phyloP scores from a whole-genome alignment of 306 rosid species.

The Vigna angularis region DNA sequence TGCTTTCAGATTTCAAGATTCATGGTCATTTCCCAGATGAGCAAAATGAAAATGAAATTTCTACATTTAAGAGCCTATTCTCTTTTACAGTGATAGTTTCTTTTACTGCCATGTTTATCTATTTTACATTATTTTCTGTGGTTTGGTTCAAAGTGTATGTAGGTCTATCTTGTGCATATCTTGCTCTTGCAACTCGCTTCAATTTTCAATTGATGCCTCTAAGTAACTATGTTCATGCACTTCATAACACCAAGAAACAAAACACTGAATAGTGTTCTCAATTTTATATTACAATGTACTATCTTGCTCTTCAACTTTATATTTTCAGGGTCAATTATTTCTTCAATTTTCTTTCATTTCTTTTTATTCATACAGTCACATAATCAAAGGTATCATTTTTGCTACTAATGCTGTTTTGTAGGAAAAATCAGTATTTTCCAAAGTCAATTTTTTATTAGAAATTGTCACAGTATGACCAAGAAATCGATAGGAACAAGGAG shows the following conservation, averaged over 20 bases:
- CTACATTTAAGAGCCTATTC: constrained; percentile 62
- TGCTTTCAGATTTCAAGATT: constrained; percentile 66
- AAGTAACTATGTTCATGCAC: constrained; percentile 55
- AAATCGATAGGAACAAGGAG: too few species aligned
- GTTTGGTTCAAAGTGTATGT: constrained; percentile 79
- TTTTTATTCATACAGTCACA: too few species aligned
- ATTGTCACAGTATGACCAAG: too few species aligned
- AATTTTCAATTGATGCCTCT: constrained; percentile 61
- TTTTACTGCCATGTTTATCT: constrained; percentile 62
- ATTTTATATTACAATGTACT: constrained; percentile 31
- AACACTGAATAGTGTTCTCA: constrained; percentile 43
- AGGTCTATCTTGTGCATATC: constrained; percentile 79
- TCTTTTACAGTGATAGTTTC: constrained; percentile 52
- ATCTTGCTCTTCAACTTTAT: constrained; percentile 40
- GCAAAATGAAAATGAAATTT: constrained; percentile 59
- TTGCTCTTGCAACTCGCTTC: constrained; percentile 70
- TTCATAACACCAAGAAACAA: constrained; percentile 53
- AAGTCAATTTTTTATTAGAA: too few species aligned
- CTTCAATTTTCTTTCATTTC: background rate
- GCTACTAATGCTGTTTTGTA: too few species aligned
- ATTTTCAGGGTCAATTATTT: constrained; percentile 40
- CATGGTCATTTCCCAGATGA: constrained; percentile 75
- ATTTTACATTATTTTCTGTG: constrained; percentile 72
- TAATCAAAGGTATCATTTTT: too few species aligned
- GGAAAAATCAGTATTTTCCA: too few species aligned